These are phyloP conservation scores for Gliomastix tumulicola DNA, from an alignment of 2,329 filamentous ascomycete genomes.

Conservation along the genomic window DNA sequence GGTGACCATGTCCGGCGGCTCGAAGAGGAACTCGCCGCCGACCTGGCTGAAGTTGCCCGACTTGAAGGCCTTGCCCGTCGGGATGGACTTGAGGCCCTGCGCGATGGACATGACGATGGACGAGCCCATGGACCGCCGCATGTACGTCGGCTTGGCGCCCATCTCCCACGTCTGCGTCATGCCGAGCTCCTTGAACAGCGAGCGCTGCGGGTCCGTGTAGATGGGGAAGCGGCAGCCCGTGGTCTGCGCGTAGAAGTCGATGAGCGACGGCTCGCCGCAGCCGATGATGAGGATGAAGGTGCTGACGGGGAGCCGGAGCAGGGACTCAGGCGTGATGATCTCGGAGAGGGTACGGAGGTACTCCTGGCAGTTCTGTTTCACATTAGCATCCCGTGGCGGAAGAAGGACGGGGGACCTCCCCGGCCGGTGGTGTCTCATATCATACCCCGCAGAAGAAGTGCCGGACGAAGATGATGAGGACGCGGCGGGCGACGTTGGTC, in stretches of 20 bases:
- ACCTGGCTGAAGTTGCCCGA: constrained; percentile 63
- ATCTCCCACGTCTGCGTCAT: constrained; percentile 60
- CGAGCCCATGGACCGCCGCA: constrained; percentile 46
- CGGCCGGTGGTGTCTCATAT: too few relatives aligned
- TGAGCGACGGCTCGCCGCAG: constrained; percentile 63
- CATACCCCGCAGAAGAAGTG: constrained; percentile 77
- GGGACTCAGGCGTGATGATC: constrained; percentile 45
- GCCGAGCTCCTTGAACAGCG: constrained; percentile 59
- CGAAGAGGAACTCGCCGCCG: constrained; percentile 75
- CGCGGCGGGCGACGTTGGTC: constrained; percentile 42
- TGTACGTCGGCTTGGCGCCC: constrained; percentile 57
- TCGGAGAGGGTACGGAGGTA: constrained; percentile 58
- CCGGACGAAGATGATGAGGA: constrained; percentile 67
- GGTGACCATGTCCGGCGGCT: constrained; percentile 38
- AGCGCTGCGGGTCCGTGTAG: constrained; percentile 65
- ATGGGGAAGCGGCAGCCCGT: constrained; percentile 66
- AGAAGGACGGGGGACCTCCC: too few relatives aligned
- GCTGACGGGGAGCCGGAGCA: constrained; percentile 40
- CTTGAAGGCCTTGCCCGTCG: constrained; percentile 50
- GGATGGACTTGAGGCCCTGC: constrained; percentile 53
- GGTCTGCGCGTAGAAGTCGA: constrained; percentile 56
- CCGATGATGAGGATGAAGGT: constrained; percentile 66
- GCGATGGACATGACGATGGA: constrained; percentile 43
- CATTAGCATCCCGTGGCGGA: too few relatives aligned
- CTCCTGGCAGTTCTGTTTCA: constrained; percentile 63